Evolutionary conservation across 192 early-diverging fungal species (phyloP), one percentile per base, ranked within the genome.

Genomic region (Coemansia sp.): DNA sequence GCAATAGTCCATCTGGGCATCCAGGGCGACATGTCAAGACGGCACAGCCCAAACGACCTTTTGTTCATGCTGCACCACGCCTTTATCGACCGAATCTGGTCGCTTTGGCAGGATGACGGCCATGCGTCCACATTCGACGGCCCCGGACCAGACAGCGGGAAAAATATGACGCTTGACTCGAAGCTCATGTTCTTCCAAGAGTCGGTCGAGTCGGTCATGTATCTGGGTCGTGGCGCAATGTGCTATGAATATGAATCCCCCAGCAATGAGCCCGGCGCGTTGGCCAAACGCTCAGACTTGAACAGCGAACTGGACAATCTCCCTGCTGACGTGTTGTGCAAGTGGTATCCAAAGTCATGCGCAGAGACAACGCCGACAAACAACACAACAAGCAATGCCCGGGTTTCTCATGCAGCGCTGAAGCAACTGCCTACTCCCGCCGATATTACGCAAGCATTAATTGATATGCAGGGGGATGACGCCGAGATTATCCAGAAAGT

Each of bases 31-130:
- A 67, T 71, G 53, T 59, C 60, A 0, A 67, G 64, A 1, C 61
- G 50, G 48, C 70, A 67, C 44, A 73, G 78, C 24, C 57, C 77
- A 29, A 75, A 71, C 62, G 86, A 87, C 50, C 80, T 82, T 27
- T 62, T 83, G 53, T 87, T 87, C 64, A 73, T 67, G 45, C 64
- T 86, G 52, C 84, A 87, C 64, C 86, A 87, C 46, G 79, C 82
- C 35, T 80, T 73, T 50, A 66, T 85, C 29, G 86, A 83, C 58
- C 65, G 72, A 18, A 62, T 86, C 35, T 86, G 82, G 82, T 66
- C 56, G 56, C 27, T 56, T 49, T 84, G 82, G 81, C 84, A 86
- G 61, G 67, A 63, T 53, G 46, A 49, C 40, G 50, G 52, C 14
- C 48, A 40, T 4, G 27, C 30, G 56, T 58, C 59, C 6, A 40